These are phyloP conservation scores for Rugosomyces carneus DNA, from an alignment of 1,284 basidiomycete species.

Conservation along the genomic window DNA sequence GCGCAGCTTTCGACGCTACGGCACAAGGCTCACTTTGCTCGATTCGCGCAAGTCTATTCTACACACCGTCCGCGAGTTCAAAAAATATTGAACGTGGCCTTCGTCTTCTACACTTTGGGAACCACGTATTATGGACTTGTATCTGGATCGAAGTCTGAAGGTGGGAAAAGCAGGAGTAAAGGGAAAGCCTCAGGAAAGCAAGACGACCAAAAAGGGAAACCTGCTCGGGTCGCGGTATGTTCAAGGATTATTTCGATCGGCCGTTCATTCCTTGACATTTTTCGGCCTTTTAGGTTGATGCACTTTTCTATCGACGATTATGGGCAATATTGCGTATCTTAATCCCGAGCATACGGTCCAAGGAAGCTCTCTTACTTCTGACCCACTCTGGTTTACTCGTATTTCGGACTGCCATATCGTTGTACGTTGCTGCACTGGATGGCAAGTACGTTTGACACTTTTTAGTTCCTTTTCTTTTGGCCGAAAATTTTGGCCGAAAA, in stretches of 20 bases:
- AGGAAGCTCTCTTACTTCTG: conserved; percentile 81
- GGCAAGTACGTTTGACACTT: conserved; percentile 60
- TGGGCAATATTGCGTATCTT: conserved; percentile 80
- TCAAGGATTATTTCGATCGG: conserved; percentile 2
- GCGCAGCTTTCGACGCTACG: conserved; percentile 27
- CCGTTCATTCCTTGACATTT: conserved; percentile 3
- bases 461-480: not conserved
- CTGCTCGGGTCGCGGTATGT: conserved; percentile 61
- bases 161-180: conserved; percentile 33
- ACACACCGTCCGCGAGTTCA: conserved; percentile 66
- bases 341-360: conserved; percentile 79
- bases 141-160: conserved; percentile 27
- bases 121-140: conserved; percentile 52
- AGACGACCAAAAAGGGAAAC: conserved; percentile 31
- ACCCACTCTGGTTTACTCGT: conserved; percentile 88
- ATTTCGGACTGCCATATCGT: conserved; percentile 82
- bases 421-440: conserved; percentile 95
- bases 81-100: conserved; percentile 55
- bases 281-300: conserved; percentile 66
- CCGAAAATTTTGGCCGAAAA: not conserved
- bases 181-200: conserved; percentile 27
- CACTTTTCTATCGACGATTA: conserved; percentile 82
- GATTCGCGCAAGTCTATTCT: conserved; percentile 48
- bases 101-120: conserved; percentile 57
- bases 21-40: conserved; percentile 27